These are phyloP conservation scores for Euryodendron excelsum DNA, from an alignment of 148 eudicot genomes.

Conservation along the genomic window DNA sequence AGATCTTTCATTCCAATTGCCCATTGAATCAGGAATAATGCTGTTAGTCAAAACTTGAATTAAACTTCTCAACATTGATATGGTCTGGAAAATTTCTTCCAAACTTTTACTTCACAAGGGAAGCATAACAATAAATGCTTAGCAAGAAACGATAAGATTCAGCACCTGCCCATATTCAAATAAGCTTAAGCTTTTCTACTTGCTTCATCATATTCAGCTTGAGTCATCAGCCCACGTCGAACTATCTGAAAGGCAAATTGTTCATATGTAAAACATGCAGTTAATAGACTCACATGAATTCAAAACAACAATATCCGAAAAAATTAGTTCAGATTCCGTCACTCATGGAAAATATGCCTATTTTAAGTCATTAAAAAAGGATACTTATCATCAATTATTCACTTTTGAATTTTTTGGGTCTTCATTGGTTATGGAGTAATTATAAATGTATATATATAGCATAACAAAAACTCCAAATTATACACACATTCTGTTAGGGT, in stretches of 20 bases:
- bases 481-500: not conserved
- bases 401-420: not conserved
- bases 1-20: not conserved
- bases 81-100: not conserved
- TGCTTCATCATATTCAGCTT: conserved; percentile 79
- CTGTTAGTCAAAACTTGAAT: not conserved
- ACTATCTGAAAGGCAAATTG: conserved; percentile 57
- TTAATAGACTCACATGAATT: not conserved
- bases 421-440: not conserved
- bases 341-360: not conserved
- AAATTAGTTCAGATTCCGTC: not conserved
- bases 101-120: not conserved
- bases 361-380: not conserved
- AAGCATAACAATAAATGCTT: not conserved
- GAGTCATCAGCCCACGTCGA: conserved; percentile 72
- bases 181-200: conserved; percentile 75
- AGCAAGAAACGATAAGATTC: not conserved
- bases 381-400: not conserved
- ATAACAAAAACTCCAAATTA: too few species aligned
- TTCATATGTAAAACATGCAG: not conserved
- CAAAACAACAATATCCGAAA: not conserved
- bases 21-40: not conserved
- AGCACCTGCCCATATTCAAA: conserved; percentile 91
- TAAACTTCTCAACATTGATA: not conserved
- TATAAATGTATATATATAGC: not conserved